These are phyloP conservation scores for Golubevia sp. DNA, from an alignment of 1,284 basidiomycete genomes.

Conservation along the genomic window DNA sequence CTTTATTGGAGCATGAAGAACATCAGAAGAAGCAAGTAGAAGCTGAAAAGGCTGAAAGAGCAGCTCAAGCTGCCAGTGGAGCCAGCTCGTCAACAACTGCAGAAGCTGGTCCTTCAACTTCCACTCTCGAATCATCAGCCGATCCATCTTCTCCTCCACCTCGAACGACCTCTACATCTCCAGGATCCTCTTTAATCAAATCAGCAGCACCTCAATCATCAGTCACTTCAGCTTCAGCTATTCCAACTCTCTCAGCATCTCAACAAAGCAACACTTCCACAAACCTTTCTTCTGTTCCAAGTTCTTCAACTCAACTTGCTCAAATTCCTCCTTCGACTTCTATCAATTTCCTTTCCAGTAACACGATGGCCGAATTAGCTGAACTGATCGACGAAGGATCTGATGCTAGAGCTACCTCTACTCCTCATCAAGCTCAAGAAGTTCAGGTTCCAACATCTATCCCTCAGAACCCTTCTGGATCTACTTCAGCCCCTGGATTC, in stretches of 20 bases:
- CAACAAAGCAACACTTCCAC: too few relatives aligned
- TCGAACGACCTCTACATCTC: background rate
- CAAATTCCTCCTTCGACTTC: too few relatives aligned
- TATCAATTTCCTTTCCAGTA: background rate
- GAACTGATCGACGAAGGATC: slow-evolving; percentile 34
- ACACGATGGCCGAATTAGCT: slow-evolving; percentile 38
- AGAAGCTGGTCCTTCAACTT: slow-evolving; percentile 1
- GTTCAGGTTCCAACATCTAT: slow-evolving; percentile 16
- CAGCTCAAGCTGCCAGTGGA: background rate
- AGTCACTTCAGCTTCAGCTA: slow-evolving; percentile 18
- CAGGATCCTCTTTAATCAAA: too few relatives aligned
- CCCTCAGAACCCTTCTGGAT: slow-evolving; percentile 7
- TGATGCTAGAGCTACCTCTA: background rate
- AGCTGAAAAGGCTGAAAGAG: slow-evolving; percentile 27
- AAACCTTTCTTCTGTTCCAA: too few relatives aligned
- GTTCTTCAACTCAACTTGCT: too few relatives aligned
- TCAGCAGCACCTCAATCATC: background rate
- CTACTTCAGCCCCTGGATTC: background rate
- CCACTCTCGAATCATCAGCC: background rate
- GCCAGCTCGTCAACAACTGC: slow-evolving; percentile 1
- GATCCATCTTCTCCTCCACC: background rate
- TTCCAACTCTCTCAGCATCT: too few relatives aligned
- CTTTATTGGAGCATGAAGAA: slow-evolving; percentile 53
- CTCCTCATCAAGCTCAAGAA: background rate
- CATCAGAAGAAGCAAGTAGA: slow-evolving; percentile 41